phyloP scores from a whole-genome alignment of 2,329 filamentous ascomycete species.

The Colletotrichum camelliae region DNA sequence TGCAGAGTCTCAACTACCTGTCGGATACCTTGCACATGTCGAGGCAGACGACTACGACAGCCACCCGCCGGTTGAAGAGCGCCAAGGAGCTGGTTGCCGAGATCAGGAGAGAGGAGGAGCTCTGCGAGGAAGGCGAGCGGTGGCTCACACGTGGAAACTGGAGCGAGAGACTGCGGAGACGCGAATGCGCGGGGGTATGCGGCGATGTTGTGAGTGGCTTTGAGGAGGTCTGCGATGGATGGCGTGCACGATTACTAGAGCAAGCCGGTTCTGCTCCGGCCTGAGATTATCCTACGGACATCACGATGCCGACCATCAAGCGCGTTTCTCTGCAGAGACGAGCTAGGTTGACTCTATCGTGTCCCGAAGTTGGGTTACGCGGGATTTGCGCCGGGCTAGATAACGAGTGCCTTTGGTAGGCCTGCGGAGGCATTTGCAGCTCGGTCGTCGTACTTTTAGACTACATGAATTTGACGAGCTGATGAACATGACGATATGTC shows the following conservation, averaged over 20 bases:
- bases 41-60: conserved; percentile 83
- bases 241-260: conserved; percentile 77
- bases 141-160: conserved; percentile 86
- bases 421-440: not conserved
- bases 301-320: not conserved
- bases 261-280: conserved; percentile 59
- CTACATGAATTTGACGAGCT: conserved; percentile 20
- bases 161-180: conserved; percentile 75
- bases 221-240: conserved; percentile 85
- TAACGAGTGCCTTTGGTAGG: not conserved
- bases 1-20: conserved; percentile 82
- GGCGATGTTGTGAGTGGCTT: conserved; percentile 90
- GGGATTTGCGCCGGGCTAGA: not conserved
- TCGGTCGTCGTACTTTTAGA: not conserved
- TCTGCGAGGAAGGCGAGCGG: conserved; percentile 79
- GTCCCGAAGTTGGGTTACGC: not conserved
- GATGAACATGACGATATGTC: not conserved
- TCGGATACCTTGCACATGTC: conserved; percentile 95
- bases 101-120: conserved; percentile 82
- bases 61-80: conserved; percentile 78
- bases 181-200: conserved; percentile 86
- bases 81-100: conserved; percentile 87
- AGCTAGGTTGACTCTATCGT: not conserved
- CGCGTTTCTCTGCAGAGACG: not conserved
- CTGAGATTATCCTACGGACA: conserved; percentile 23